Percentiles rank a stretch among this genome's conserved stretches.
phyloP scores from a whole-genome alignment of 1,139 yeast species.

The Sugiyamaella grinbergsii region DNA sequence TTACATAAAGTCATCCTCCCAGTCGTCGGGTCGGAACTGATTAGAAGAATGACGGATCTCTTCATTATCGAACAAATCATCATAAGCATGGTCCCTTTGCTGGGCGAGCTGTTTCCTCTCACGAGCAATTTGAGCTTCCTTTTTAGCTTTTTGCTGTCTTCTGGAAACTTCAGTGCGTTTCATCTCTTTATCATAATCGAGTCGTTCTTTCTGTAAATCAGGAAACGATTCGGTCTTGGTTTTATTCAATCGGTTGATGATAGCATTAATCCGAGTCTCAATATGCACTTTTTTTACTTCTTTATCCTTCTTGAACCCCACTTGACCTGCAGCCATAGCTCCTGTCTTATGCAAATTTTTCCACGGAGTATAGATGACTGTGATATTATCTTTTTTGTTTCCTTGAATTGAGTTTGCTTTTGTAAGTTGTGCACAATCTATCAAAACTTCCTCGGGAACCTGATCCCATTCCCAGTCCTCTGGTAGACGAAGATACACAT shows the following conservation, averaged over 20 bases:
- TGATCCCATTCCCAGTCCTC: conserved; percentile 49
- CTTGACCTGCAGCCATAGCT: conserved; percentile 83
- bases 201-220: conserved; percentile 47
- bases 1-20: conserved; percentile 69
- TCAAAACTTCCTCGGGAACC: conserved; percentile 55
- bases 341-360: conserved; percentile 69
- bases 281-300: conserved; percentile 59
- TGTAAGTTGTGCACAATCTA: conserved; percentile 72
- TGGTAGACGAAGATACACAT: conserved; percentile 66
- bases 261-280: conserved; percentile 60
- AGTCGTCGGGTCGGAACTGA: conserved; percentile 58
- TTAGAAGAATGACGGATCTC: conserved; percentile 53
- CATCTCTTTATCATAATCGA: conserved; percentile 44
- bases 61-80: conserved; percentile 57
- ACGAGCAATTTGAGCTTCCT: conserved; percentile 36
- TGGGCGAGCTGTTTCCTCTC: conserved; percentile 40
- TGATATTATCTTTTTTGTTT: conserved; percentile 67
- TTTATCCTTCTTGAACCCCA: conserved; percentile 63
- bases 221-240: conserved; percentile 63
- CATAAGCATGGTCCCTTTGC: conserved; percentile 53
- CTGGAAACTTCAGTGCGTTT: conserved; percentile 42
- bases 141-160: conserved; percentile 40
- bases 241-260: conserved; percentile 66
- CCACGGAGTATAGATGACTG: conserved; percentile 78
- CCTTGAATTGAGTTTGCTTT: conserved; percentile 82